Conservation (phyloP, 1,139 yeast genomes). For the Geotrichum histeridarum region DNA sequence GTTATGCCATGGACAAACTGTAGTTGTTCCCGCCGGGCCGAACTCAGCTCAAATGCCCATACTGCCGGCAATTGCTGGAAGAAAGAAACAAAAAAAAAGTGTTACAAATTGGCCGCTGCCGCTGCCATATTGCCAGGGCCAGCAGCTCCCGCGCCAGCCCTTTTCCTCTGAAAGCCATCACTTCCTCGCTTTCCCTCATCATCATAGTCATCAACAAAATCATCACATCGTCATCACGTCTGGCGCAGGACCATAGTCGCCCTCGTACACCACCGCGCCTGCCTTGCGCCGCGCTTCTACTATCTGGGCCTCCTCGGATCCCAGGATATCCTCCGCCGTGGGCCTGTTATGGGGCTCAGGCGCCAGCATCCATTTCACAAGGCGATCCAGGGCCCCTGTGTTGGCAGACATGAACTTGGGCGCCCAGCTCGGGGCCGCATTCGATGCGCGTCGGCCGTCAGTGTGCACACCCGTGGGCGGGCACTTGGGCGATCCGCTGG, state of each 20-base stretch:
- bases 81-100: no score
- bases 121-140: no score
- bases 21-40: not conserved
- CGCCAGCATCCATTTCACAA: slow-evolving; percentile 83
- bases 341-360: slow-evolving; percentile 86
- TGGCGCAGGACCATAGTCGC: slow-evolving; percentile 85
- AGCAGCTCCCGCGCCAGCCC: no score
- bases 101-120: no score
- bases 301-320: slow-evolving; percentile 64
- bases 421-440: slow-evolving; percentile 63
- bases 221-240: slow-evolving; percentile 20
- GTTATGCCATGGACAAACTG: not conserved
- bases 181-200: slow-evolving; percentile 27
- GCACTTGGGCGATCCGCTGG: not conserved
- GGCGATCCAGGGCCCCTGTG: slow-evolving; percentile 63
- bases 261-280: slow-evolving; percentile 94
- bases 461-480: slow-evolving; percentile 2
- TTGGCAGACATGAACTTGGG: slow-evolving; percentile 81
- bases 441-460: slow-evolving; percentile 1
- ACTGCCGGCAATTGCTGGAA: no score
- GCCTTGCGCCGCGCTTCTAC: slow-evolving; percentile 83
- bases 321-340: slow-evolving; percentile 63
- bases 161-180: slow-evolving; percentile 22
- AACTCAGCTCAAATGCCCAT: slow-evolving; percentile 10
- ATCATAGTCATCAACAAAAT: slow-evolving; percentile 1